These are phyloP conservation scores for Cystobasidium pallidum DNA, from an alignment of 1,284 basidiomycete species.

Conservation along the genomic window DNA sequence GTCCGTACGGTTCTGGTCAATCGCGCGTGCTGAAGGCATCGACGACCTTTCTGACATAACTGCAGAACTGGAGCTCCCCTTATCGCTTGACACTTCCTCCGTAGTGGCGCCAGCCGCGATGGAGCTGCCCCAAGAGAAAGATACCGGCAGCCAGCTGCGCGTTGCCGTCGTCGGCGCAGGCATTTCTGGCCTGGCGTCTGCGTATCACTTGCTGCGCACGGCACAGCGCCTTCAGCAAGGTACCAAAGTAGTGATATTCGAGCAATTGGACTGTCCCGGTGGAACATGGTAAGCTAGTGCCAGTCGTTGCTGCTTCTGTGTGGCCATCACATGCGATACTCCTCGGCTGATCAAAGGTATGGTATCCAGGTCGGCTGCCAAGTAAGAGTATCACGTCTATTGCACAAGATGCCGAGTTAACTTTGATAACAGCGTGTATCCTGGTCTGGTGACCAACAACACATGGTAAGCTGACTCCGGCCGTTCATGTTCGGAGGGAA, in stretches of 20 bases:
- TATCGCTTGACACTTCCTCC: no score
- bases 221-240: constrained; percentile 51
- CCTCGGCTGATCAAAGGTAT: background rate
- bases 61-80: no score
- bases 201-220: constrained; percentile 53
- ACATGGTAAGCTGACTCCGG: constrained; percentile 47
- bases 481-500: no score
- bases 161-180: constrained; percentile 57
- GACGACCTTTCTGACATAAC: no score
- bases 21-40: background rate
- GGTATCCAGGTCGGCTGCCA: constrained; percentile 17
- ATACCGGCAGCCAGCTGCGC: constrained; percentile 1
- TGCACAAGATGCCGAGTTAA: background rate
- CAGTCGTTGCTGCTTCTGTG: background rate
- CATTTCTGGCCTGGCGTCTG: constrained; percentile 55
- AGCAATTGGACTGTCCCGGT: constrained; percentile 52
- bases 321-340: background rate
- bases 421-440: constrained; percentile 33
- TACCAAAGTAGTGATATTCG: constrained; percentile 57
- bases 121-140: background rate
- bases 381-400: background rate
- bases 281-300: constrained; percentile 55
- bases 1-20: background rate
- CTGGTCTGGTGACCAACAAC: constrained; percentile 50
- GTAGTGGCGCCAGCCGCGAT: no score